phyloP scores from a whole-genome alignment of 371 early-diverging fungal genomes.

The Mucor irregularis region DNA sequence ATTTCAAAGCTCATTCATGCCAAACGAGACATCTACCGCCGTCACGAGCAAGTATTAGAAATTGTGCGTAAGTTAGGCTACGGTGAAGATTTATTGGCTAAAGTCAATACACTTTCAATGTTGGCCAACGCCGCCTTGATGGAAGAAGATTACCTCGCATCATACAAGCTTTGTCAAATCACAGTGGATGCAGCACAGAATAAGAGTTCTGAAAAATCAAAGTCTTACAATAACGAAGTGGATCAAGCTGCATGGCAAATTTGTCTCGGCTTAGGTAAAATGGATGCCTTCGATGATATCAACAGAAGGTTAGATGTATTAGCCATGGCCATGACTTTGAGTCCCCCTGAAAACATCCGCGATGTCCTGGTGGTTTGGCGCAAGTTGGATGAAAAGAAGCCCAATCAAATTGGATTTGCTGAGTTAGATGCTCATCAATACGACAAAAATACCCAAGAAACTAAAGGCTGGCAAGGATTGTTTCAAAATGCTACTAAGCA shows the following conservation, averaged over 20 bases:
- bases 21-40: conserved; percentile 51
- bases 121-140: conserved; percentile 63
- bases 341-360: conserved; percentile 58
- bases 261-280: conserved; percentile 55
- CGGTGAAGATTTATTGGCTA: conserved; percentile 44
- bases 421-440: conserved; percentile 11
- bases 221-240: conserved; percentile 47
- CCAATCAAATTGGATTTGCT: conserved; percentile 18
- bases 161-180: conserved; percentile 53
- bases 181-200: conserved; percentile 39
- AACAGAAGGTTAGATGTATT: conserved; percentile 53
- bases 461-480: conserved; percentile 27
- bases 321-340: conserved; percentile 62
- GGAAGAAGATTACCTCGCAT: conserved; percentile 51
- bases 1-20: conserved; percentile 61
- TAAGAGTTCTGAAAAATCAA: conserved; percentile 21
- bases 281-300: conserved; percentile 43
- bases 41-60: conserved; percentile 54
- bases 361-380: conserved; percentile 62
- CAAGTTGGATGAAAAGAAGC: conserved; percentile 44
- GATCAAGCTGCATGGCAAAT: conserved; percentile 57
- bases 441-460: neutral
- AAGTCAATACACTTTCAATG: conserved; percentile 56
- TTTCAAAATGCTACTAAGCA: conserved; percentile 34
- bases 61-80: conserved; percentile 64